Percentiles rank a stretch among this genome's conserved stretches.
Evolutionary conservation across 2,329 filamentous ascomycete species (phyloP).

Genomic region (Trichoderma oligosporum): DNA sequence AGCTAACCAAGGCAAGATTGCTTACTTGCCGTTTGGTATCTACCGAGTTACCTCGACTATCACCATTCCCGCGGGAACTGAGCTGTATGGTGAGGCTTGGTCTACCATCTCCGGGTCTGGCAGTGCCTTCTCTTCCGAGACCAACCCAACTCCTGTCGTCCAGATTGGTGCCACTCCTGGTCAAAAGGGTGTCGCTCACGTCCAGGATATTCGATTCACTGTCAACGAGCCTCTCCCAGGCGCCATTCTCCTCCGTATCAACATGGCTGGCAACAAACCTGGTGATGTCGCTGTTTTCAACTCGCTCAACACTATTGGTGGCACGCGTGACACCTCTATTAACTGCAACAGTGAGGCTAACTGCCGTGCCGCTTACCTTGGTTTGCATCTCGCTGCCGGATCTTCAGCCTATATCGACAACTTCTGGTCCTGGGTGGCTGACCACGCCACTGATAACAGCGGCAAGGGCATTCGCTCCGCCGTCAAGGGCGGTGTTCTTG

Average conservation of each 20-base stretch:
- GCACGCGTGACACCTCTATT: constrained; percentile 16
- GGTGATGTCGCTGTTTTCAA: constrained; percentile 19
- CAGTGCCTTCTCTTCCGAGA: constrained; percentile 5
- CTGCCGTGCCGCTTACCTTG: constrained; percentile 18
- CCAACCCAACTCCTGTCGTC: constrained; percentile 15
- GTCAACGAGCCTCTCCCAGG: constrained; percentile 15
- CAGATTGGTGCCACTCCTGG: constrained; percentile 16
- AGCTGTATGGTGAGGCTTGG: constrained; percentile 17
- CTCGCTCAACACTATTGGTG: constrained; percentile 19
- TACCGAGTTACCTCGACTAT: constrained; percentile 51
- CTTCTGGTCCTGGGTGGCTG: constrained; percentile 20
- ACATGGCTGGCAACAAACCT: constrained; percentile 18
- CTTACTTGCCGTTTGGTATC: constrained; percentile 55
- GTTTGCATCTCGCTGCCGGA: constrained; percentile 16
- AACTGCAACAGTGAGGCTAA: constrained; percentile 10
- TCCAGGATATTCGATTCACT: constrained; percentile 19
- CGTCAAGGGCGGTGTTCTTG: constrained; percentile 18
- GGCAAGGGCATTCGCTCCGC: neutral
- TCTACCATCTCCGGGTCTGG: constrained; percentile 19
- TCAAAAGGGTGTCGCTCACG: constrained; percentile 8
- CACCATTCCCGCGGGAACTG: constrained; percentile 40
- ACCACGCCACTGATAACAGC: constrained; percentile 9
- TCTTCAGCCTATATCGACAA: constrained; percentile 20
- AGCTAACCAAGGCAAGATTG: constrained; percentile 44
- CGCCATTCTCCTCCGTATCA: constrained; percentile 16